Evolutionary conservation across 192 early-diverging fungal species (phyloP), one percentile per base, ranked within the genome.

Genomic region (Backusella tarrabulga): DNA sequence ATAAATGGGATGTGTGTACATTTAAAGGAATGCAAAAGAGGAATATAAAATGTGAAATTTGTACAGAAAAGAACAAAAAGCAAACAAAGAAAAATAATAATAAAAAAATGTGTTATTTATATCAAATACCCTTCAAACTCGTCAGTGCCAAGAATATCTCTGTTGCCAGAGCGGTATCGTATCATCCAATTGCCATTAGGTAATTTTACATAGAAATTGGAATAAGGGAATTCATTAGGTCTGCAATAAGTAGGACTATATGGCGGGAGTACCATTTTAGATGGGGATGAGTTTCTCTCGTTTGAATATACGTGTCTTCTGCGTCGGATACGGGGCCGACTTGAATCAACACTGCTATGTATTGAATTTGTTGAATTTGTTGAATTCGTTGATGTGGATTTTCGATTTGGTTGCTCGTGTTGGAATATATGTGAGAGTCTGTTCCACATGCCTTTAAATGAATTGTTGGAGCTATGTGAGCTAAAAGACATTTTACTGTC

Each of bases 181-280:
- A 82, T 56, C 81, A 82, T 82, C 81, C 81, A 82, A 26, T 82
- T 82, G 5, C 81, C 81, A 73, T 82, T 79, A 32, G 81, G 81
- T 4, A 82, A 35, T 32, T 77, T 74, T 21, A 79, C 63, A 35
- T 82, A 82, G 34, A 82, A 82, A 68, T 82, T 82, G 15, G 81
- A 82, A 12, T 82, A 82, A 26, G 79, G 79, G 23, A 80, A 80
- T n/a, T 80, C 71, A 44, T 76, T 76, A 11, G 75, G 70, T 36
- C 68, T 72, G 41, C 75, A 76, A 23, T 76, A 76, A 42, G 79
- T 80, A 3, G 79, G 79, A 73, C 79, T 80, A 26, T 52, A 80
- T 15, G 79, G 79, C 9, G 79, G 79, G 4, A 80, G 50, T 26
- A 44, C n/a, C 35, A 76, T 63, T 29, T 11, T 29, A 26, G 56